These are phyloP conservation scores for Aspergillus fumigatus DNA, from an alignment of 2,329 filamentous ascomycete genomes.

Conservation along the genomic window DNA sequence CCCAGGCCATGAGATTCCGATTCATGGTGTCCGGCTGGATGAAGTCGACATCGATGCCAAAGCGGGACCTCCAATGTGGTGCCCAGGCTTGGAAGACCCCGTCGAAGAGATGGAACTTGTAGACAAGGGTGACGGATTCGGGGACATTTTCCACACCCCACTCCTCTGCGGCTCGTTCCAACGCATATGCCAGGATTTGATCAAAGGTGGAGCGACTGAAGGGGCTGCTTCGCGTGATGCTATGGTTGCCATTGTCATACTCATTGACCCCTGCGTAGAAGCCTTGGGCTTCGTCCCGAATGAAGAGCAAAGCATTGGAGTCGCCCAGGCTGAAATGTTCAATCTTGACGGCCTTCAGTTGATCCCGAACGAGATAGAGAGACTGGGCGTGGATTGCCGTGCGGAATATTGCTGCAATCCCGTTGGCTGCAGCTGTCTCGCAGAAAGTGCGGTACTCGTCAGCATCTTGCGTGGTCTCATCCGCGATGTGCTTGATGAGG, in stretches of 20 bases:
- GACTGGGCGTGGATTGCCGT: slow-evolving; percentile 3
- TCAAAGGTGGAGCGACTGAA: slow-evolving; percentile 1
- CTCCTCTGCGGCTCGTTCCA: neutral
- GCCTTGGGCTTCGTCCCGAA: slow-evolving; percentile 2
- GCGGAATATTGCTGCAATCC: slow-evolving; percentile 1
- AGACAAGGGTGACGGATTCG: neutral
- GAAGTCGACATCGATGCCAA: neutral
- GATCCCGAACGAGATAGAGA: neutral
- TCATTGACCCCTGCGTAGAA: slow-evolving; percentile 2
- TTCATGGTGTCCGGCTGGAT: slow-evolving; percentile 3
- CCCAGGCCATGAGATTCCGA: slow-evolving; percentile 1
- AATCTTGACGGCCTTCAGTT: slow-evolving; percentile 1
- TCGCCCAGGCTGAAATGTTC: neutral
- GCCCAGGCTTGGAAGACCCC: slow-evolving; percentile 2
- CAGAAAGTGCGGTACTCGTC: neutral
- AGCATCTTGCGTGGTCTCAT: slow-evolving; percentile 1
- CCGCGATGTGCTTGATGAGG: neutral
- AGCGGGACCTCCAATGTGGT: neutral
- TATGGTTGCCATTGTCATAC: neutral
- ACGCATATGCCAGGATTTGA: neutral
- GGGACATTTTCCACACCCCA: neutral
- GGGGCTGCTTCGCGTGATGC: neutral
- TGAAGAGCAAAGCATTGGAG: too few species aligned
- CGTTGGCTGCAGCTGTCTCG: neutral
- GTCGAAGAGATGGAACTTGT: slow-evolving; percentile 5